Conservation (phyloP, 2,329 filamentous ascomycete species). For the Nigrospora sphaerica region DNA sequence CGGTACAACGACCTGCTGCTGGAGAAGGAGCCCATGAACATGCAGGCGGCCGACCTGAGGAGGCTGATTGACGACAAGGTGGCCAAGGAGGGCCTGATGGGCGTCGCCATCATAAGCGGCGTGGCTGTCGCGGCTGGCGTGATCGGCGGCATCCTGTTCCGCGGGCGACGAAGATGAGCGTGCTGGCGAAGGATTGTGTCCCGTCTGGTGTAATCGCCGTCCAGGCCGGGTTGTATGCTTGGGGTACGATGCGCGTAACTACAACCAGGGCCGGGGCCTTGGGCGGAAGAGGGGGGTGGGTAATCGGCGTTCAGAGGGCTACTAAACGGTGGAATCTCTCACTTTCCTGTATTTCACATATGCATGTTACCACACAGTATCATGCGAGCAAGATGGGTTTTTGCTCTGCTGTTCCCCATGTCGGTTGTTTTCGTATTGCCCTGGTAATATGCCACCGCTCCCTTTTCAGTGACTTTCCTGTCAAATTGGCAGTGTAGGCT, state of each 20-base stretch:
- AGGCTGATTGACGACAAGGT: conserved; percentile 93
- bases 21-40: conserved; percentile 83
- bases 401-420: too few species aligned
- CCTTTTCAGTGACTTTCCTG: too few species aligned
- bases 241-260: too few species aligned
- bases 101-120: conserved; percentile 90
- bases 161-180: conserved; percentile 51
- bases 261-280: too few species aligned
- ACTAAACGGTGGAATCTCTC: background rate
- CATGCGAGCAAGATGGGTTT: too few species aligned
- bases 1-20: conserved; percentile 90
- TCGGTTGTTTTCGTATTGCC: too few species aligned
- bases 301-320: too few species aligned
- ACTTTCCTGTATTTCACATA: background rate
- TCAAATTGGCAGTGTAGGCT: too few species aligned
- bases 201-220: background rate
- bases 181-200: background rate
- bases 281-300: too few species aligned
- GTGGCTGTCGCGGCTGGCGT: conserved; percentile 90
- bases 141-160: conserved; percentile 77
- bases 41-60: conserved; percentile 83
- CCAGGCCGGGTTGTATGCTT: background rate
- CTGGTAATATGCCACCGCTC: too few species aligned
- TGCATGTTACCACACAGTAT: too few species aligned
- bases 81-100: conserved; percentile 86